A percentile compares a stretch with the other conserved stretches of the same genome.
Conservation (phyloP, 306 rosid species). For the Abrus precatorius region DNA sequence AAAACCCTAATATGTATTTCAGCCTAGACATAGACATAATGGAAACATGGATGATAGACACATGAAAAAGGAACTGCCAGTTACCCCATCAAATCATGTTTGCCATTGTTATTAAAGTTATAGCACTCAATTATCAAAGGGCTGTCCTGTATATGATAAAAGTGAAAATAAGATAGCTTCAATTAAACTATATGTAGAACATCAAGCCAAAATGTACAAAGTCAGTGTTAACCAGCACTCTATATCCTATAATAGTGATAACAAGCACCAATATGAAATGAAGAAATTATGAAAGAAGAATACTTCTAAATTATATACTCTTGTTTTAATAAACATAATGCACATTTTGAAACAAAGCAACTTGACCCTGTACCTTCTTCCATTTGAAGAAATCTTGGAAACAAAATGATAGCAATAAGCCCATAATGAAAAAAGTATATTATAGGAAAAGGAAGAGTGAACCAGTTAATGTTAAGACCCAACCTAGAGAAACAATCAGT, state of each 20-base stretch:
- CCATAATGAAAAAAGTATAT: too few species aligned
- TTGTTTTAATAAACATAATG: not conserved
- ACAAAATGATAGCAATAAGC: not conserved
- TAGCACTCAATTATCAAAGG: conserved; percentile 79
- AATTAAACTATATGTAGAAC: conserved; percentile 3
- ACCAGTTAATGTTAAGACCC: too few species aligned
- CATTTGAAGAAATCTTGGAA: conserved; percentile 20
- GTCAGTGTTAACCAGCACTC: conserved; percentile 18
- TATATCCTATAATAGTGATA: conserved; percentile 17
- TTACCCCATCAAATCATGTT: conserved; percentile 87
- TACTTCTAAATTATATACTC: conserved; percentile 18
- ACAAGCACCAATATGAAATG: not conserved
- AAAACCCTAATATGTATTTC: conserved; percentile 34
- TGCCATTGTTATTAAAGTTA: conserved; percentile 81
- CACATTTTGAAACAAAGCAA: conserved; percentile 19
- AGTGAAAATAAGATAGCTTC: conserved; percentile 47
- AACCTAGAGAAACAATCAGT: too few species aligned
- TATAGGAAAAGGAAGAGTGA: too few species aligned
- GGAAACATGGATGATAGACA: conserved; percentile 1
- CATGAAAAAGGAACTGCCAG: conserved; percentile 29
- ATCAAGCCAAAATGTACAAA: not conserved
- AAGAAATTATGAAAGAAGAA: conserved; percentile 15
- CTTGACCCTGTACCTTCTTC: not conserved
- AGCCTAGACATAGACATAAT: conserved; percentile 17
- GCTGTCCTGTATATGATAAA: conserved; percentile 65